These are phyloP conservation scores for Exutisphaerella laricina DNA, from an alignment of 2,329 filamentous ascomycete species.

Conservation along the genomic window DNA sequence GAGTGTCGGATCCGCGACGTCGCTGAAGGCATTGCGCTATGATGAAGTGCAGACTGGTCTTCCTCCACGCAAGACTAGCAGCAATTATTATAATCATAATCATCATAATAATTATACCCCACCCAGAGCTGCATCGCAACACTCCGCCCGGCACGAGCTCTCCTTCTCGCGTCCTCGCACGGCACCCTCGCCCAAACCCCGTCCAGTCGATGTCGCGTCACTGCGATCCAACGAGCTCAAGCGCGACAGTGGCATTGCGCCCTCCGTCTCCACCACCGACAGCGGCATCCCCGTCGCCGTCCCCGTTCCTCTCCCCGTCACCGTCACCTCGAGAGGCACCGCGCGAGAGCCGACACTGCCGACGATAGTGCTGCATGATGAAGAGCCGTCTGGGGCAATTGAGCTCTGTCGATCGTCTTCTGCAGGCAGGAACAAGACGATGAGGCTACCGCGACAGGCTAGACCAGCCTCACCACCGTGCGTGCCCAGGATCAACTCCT, in stretches of 20 bases:
- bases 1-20: neutral
- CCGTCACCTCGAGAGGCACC: constrained; percentile 16
- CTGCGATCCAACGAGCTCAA: constrained; percentile 24
- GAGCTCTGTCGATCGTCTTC: constrained; percentile 14
- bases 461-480: constrained; percentile 34
- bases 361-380: constrained; percentile 42
- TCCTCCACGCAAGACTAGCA: neutral
- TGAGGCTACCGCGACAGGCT: constrained; percentile 9
- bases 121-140: neutral
- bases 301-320: too few relatives aligned
- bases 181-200: constrained; percentile 4
- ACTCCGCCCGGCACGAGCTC: constrained; percentile 1
- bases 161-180: constrained; percentile 7
- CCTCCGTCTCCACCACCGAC: constrained; percentile 24
- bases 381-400: constrained; percentile 18
- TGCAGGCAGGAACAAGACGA: constrained; percentile 13
- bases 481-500: constrained; percentile 53
- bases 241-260: constrained; percentile 33
- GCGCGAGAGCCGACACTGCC: constrained; percentile 39
- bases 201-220: constrained; percentile 4
- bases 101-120: too few relatives aligned
- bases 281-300: too few relatives aligned
- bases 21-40: neutral
- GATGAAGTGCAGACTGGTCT: neutral
- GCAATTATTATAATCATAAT: neutral